phyloP scores from a whole-genome alignment of 2,329 filamentous ascomycete genomes.

The Aspergillus piperis region DNA sequence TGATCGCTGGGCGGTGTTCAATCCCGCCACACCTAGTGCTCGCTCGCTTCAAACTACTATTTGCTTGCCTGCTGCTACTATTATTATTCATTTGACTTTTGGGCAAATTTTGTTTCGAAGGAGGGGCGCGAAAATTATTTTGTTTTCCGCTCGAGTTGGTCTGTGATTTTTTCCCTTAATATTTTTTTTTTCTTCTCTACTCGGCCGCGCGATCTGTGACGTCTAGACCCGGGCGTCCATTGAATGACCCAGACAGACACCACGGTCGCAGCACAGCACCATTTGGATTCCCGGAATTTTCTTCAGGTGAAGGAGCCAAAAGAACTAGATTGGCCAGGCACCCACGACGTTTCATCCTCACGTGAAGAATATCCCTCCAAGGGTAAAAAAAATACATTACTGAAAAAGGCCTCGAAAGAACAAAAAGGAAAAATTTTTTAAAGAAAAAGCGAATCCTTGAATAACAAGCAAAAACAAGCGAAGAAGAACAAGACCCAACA shows the following conservation, averaged over 20 bases:
- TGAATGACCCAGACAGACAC: conserved; percentile 10
- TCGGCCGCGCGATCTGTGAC: not conserved
- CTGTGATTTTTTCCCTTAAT: conserved; percentile 1
- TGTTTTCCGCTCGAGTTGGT: not conserved
- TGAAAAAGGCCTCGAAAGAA: too few species aligned
- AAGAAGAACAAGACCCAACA: not conserved
- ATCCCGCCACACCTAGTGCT: conserved; percentile 23
- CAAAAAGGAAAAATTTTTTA: not conserved
- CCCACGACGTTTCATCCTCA: conserved; percentile 8
- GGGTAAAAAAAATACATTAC: too few species aligned
- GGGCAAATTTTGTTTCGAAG: not conserved
- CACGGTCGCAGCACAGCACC: conserved; percentile 13
- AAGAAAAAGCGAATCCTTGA: conserved; percentile 2
- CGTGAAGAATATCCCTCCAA: not conserved
- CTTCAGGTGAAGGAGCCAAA: not conserved
- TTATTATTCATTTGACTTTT: conserved; percentile 15
- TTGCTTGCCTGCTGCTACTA: conserved; percentile 6
- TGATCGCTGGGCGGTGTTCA: conserved; percentile 23
- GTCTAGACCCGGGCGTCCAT: conserved; percentile 9
- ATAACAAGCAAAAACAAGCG: conserved; percentile 4
- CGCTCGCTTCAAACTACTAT: conserved; percentile 5
- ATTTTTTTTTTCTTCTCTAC: not conserved
- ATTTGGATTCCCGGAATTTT: conserved; percentile 5
- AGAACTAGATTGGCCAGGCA: not conserved
- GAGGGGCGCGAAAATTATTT: conserved; percentile 2